Base-by-base conservation (phyloP, 306 rosid genomes). In the Coriaria nepalensis region DNA sequence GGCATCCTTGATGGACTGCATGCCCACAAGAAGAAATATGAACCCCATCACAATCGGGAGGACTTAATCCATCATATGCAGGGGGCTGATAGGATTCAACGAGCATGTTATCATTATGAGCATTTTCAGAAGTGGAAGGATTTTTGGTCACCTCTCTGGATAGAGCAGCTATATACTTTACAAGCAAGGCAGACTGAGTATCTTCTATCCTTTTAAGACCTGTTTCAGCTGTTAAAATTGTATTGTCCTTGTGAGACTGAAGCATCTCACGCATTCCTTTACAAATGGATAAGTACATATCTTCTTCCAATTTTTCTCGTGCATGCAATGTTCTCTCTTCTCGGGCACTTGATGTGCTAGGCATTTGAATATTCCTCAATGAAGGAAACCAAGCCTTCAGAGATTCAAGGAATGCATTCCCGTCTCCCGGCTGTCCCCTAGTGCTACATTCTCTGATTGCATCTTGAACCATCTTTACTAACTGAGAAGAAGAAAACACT, bases 1-100 rank as follows among this genome's bases (percentile, higher is more conserved):
- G 96, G 64, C 98, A 92, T 13, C 72, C 76, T 79, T 92, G 96
- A 77, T 92, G 98, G 63, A 86, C 87, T 11, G 96, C 94, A 67
- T 92, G 98, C 45, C 98, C 98, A 68, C 98, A 92, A 29, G 98
- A 92, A 59, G 98, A 92, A 64, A 85, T 73, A 73, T 75, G 79
- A 67, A 82, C 67, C 51, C 98, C 98, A 71, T 85, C 98, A 40
- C 87, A 82, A 63, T 82, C 83, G 38, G 52, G 57, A 20, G 88
- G 94, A 57, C 94, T 76, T 73, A 92, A 79, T 67, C 87, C 92
- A 68, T 73, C 71, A 47, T 56, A 76, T 55, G 72, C 44, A 41
- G 53, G 59, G 61, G 59, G 53, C 20, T 66, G 73, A 46, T 67
- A 49, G 61, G 75, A 69, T 56, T 85, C 87, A 35, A 50, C 65